Percentiles rank a stretch among this genome's conserved stretches.
Conservation (phyloP, 1,284 basidiomycete species). For the Pterulicium gracile region DNA sequence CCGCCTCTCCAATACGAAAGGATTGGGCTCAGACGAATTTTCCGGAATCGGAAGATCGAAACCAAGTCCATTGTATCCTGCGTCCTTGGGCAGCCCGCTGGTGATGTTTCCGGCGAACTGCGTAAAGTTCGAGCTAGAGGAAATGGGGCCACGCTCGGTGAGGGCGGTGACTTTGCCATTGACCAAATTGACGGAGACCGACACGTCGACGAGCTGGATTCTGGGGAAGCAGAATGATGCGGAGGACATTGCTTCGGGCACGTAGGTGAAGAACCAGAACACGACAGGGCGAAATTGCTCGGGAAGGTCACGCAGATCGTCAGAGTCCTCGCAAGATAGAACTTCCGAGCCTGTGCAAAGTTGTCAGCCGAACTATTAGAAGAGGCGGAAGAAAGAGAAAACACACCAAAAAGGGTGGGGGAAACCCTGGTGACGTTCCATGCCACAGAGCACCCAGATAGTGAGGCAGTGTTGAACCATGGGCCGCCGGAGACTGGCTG, state of each 20-base stretch:
- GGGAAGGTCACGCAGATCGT: conserved; percentile 11
- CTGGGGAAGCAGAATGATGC: conserved; percentile 34
- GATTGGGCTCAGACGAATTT: conserved; percentile 19
- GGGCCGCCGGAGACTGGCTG: conserved; percentile 15
- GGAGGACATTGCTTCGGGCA: conserved; percentile 16
- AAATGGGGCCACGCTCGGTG: conserved; percentile 25
- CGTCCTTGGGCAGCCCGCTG: conserved; percentile 28
- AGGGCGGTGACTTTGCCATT: conserved; percentile 30
- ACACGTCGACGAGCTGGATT: conserved; percentile 29
- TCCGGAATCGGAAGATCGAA: conserved; percentile 28
- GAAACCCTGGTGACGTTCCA: conserved; percentile 29
- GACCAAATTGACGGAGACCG: conserved; percentile 24
- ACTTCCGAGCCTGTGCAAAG: conserved; percentile 21
- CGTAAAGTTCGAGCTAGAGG: conserved; percentile 25
- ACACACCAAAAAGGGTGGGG: conserved; percentile 28
- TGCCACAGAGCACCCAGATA: conserved; percentile 26
- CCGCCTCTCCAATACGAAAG: conserved; percentile 20
- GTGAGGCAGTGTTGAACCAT: conserved; percentile 31
- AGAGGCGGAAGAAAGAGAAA: conserved; percentile 9
- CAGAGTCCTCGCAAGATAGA: conserved; percentile 15
- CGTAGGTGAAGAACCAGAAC: conserved; percentile 45
- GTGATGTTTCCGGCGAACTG: conserved; percentile 30
- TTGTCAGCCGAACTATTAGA: too few relatives aligned
- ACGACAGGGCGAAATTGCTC: conserved; percentile 34
- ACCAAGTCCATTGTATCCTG: conserved; percentile 39